These are phyloP conservation scores for Neonectria punicea DNA, from an alignment of 2,329 filamentous ascomycete genomes.

Conservation along the genomic window DNA sequence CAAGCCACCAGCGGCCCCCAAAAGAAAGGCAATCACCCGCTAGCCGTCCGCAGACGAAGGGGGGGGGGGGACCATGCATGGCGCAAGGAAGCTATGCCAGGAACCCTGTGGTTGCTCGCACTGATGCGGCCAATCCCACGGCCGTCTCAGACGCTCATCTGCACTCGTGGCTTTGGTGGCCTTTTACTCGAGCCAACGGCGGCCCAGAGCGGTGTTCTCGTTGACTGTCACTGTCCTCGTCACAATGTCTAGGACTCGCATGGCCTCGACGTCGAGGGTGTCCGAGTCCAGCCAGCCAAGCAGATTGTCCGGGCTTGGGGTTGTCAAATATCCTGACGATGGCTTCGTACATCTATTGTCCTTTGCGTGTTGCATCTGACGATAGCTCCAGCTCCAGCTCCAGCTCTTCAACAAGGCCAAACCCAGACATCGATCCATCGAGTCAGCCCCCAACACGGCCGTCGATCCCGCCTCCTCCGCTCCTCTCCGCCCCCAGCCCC, in stretches of 20 bases:
- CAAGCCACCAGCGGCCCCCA: constrained; percentile 31
- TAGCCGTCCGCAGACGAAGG: background rate
- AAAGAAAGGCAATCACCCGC: constrained; percentile 24
- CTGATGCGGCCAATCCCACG: constrained; percentile 37
- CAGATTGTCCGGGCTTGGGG: background rate
- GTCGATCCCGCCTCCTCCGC: constrained; percentile 21
- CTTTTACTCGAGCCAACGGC: constrained; percentile 34
- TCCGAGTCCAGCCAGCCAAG: constrained; percentile 4
- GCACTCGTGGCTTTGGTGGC: constrained; percentile 24
- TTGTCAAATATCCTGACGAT: background rate
- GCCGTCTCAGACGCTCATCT: constrained; percentile 38
- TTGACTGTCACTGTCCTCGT: constrained; percentile 23
- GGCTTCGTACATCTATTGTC: background rate
- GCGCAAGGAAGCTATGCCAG: constrained; percentile 23
- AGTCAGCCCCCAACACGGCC: background rate
- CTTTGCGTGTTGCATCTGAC: background rate
- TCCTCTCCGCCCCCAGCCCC: background rate
- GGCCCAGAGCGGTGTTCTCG: constrained; percentile 21
- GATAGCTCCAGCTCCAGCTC: background rate
- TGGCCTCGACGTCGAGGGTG: background rate
- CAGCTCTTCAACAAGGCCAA: background rate
- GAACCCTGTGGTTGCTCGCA: constrained; percentile 35
- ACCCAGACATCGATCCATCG: background rate
- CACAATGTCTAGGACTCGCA: constrained; percentile 6
- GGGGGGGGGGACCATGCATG: constrained; percentile 8